These are phyloP conservation scores for Claviceps cyperi DNA, from an alignment of 2,329 filamentous ascomycete genomes.

Conservation along the genomic window DNA sequence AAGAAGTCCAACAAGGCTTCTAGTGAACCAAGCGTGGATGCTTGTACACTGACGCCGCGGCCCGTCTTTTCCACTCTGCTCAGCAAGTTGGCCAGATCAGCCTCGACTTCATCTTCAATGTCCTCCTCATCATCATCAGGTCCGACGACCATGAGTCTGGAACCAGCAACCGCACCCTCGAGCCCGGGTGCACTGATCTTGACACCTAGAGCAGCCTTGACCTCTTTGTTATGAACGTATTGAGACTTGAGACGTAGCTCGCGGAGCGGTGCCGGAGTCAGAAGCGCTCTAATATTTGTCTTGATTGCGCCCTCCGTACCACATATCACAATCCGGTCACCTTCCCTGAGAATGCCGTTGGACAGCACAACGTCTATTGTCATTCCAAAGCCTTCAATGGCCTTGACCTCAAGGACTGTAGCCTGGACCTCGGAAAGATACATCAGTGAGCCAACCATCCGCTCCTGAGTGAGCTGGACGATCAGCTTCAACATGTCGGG, in stretches of 20 bases:
- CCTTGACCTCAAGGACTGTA: constrained; percentile 96
- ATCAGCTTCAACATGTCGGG: constrained; percentile 98
- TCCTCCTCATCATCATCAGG: constrained; percentile 95
- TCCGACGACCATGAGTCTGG: constrained; percentile 82
- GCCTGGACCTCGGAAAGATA: constrained; percentile 96
- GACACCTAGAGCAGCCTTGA: constrained; percentile 95
- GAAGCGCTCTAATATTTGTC: constrained; percentile 85
- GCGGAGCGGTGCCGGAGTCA: constrained; percentile 85
- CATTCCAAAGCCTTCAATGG: constrained; percentile 96
- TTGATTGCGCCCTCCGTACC: constrained; percentile 93
- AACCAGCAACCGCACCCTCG: constrained; percentile 91
- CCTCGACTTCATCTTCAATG: constrained; percentile 90
- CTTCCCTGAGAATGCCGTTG: constrained; percentile 88
- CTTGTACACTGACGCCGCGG: constrained; percentile 91
- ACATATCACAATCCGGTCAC: constrained; percentile 86
- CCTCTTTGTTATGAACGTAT: constrained; percentile 98
- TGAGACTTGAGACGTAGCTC: constrained; percentile 89
- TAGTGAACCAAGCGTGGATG: constrained; percentile 90
- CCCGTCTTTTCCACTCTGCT: constrained; percentile 84
- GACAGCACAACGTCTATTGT: constrained; percentile 95
- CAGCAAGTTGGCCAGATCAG: constrained; percentile 81
- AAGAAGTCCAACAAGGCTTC: constrained; percentile 95
- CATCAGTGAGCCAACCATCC: constrained; percentile 95
- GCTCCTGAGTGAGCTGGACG: constrained; percentile 81
- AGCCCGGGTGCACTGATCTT: constrained; percentile 96